Evolutionary conservation across 805 yeast species (phyloP).

Genomic region (Wickerhamomyces subpelliculosus): DNA sequence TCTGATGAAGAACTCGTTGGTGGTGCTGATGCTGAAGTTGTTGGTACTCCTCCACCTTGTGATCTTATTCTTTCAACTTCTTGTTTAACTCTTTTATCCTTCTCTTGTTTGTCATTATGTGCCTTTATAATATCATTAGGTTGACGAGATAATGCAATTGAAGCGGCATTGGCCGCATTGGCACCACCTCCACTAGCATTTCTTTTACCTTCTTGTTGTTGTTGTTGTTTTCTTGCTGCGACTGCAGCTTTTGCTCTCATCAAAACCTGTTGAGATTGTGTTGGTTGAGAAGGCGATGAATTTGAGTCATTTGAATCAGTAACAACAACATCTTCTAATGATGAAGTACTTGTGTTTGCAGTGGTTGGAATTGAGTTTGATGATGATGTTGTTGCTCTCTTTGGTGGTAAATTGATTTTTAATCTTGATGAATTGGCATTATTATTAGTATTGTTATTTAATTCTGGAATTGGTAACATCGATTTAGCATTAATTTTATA

Average conservation of each 20-base stretch:
- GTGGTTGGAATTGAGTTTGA: slow-evolving; percentile 13
- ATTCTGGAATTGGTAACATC: slow-evolving; percentile 67
- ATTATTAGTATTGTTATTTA: slow-evolving; percentile 23
- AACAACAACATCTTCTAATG: slow-evolving; percentile 19
- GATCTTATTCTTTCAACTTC: not conserved
- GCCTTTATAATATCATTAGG: slow-evolving; percentile 21
- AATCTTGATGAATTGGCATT: no score
- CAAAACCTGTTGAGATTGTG: slow-evolving; percentile 20
- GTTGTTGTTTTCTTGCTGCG: slow-evolving; percentile 22
- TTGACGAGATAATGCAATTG: slow-evolving; percentile 20
- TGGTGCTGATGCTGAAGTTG: no score
- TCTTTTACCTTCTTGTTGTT: slow-evolving; percentile 9
- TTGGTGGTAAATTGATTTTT: slow-evolving; percentile 11
- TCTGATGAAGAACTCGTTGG: not conserved
- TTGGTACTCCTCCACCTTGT: no score
- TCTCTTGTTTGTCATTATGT: slow-evolving; percentile 9
- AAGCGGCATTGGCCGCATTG: slow-evolving; percentile 22
- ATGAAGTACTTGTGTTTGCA: slow-evolving; percentile 16
- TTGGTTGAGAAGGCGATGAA: slow-evolving; percentile 9
- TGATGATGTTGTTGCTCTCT: slow-evolving; percentile 18
- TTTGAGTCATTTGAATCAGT: slow-evolving; percentile 10
- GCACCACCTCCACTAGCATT: slow-evolving; percentile 9
- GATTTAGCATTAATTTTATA: slow-evolving; percentile 71
- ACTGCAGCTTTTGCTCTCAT: slow-evolving; percentile 21
- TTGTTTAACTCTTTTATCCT: not conserved